phyloP scores from a whole-genome alignment of 805 yeast genomes.

The Metschnikowia baotianmanensis region DNA sequence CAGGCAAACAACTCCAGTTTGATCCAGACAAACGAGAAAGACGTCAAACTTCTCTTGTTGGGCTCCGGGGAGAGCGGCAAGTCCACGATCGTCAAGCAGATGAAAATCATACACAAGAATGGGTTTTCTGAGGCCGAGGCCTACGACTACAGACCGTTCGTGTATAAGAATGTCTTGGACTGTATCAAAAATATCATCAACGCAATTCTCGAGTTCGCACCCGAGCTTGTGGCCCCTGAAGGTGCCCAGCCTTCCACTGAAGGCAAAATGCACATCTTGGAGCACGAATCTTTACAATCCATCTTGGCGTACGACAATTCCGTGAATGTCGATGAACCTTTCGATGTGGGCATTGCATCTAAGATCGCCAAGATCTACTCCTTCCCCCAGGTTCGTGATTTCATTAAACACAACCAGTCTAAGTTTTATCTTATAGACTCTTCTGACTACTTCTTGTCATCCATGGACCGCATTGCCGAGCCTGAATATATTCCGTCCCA shows the following conservation, averaged over 20 bases:
- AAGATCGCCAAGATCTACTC: conserved; percentile 57
- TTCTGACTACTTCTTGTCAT: conserved; percentile 71
- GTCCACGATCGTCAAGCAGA: conserved; percentile 77
- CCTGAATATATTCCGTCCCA: conserved; percentile 68
- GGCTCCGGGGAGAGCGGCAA: conserved; percentile 92
- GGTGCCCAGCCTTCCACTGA: background rate
- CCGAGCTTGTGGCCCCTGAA: conserved; percentile 32
- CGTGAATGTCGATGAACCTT: conserved; percentile 50
- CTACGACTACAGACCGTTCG: conserved; percentile 71
- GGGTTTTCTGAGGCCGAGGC: conserved; percentile 73
- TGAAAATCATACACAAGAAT: conserved; percentile 71
- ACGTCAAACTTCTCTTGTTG: conserved; percentile 69
- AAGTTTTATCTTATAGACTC: conserved; percentile 85
- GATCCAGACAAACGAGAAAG: conserved; percentile 30
- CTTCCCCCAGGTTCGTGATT: conserved; percentile 51
- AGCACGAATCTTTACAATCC: conserved; percentile 38
- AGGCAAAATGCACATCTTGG: background rate
- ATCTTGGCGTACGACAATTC: conserved; percentile 48
- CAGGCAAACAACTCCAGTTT: conserved; percentile 12
- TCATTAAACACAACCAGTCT: conserved; percentile 58
- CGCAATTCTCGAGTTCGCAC: conserved; percentile 57
- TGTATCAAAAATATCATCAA: conserved; percentile 68
- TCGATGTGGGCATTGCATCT: conserved; percentile 49
- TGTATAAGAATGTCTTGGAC: conserved; percentile 73
- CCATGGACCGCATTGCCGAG: conserved; percentile 57